These are phyloP conservation scores for Aspergillus nomiae DNA, from an alignment of 2,329 filamentous ascomycete genomes.

Conservation along the genomic window DNA sequence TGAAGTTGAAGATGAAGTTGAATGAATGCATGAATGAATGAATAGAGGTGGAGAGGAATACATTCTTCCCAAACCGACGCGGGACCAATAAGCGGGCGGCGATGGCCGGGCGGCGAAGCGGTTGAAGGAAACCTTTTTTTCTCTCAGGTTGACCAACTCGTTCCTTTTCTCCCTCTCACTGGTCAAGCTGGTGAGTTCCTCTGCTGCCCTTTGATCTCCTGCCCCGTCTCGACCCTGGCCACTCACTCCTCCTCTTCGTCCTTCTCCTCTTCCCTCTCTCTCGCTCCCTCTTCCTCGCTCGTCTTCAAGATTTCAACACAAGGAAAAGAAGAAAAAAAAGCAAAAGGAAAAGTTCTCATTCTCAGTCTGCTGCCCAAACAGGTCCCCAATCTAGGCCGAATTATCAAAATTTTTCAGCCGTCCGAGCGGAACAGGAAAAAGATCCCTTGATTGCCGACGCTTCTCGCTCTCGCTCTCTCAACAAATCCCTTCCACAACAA, in stretches of 20 bases:
- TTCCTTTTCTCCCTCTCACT: not conserved
- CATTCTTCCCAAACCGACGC: not conserved
- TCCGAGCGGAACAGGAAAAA: slow-evolving; percentile 6
- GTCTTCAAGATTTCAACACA: not conserved
- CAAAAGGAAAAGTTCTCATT: not conserved
- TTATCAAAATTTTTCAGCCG: slow-evolving; percentile 5
- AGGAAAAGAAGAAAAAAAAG: not conserved
- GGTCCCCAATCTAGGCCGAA: not conserved
- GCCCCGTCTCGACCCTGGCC: not conserved
- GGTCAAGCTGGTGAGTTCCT: not conserved
- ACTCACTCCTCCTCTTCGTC: not conserved
- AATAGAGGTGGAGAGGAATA: not conserved
- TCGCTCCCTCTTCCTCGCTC: not conserved
- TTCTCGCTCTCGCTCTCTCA: slow-evolving; percentile 1
- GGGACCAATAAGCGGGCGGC: not conserved
- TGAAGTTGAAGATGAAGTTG: not conserved
- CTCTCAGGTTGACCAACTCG: no score
- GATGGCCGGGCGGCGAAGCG: not conserved
- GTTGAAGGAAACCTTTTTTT: not conserved
- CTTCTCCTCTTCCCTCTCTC: not conserved
- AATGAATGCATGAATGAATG: not conserved
- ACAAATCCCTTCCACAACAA: slow-evolving; percentile 8
- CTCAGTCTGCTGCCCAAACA: not conserved
- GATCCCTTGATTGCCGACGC: slow-evolving; percentile 25
- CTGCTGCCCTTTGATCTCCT: slow-evolving; percentile 4